phyloP scores from a whole-genome alignment of 257 asterid species.

The Ligustrum vulgare region DNA sequence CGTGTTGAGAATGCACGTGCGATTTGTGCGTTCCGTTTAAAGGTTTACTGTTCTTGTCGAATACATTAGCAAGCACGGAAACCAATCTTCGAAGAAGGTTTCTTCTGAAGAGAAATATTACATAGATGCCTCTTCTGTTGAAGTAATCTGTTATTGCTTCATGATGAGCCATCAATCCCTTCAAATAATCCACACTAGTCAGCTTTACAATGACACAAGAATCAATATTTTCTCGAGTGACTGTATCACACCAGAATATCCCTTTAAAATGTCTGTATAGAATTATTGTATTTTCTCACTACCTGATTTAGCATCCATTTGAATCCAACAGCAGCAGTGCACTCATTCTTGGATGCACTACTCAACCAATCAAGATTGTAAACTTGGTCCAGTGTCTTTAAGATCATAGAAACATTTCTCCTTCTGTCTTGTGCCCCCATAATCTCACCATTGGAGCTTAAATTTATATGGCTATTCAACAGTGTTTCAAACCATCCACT shows the following conservation, averaged over 20 bases:
- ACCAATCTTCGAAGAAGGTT: slow-evolving; percentile 70
- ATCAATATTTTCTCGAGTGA: no score
- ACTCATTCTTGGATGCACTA: slow-evolving; percentile 81
- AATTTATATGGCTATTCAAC: slow-evolving; percentile 64
- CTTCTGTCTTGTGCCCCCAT: slow-evolving; percentile 54
- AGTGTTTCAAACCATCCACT: slow-evolving; percentile 95
- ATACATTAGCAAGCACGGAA: slow-evolving; percentile 66
- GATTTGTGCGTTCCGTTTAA: slow-evolving; percentile 86
- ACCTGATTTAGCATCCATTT: slow-evolving; percentile 99
- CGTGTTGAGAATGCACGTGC: slow-evolving; percentile 74
- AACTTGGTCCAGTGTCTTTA: slow-evolving; percentile 46
- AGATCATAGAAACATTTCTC: slow-evolving; percentile 47
- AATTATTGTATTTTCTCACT: neutral
- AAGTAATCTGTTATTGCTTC: slow-evolving; percentile 66
- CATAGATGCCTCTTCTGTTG: slow-evolving; percentile 53
- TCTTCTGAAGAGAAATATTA: slow-evolving; percentile 72
- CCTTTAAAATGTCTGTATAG: no score
- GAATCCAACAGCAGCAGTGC: slow-evolving; percentile 84
- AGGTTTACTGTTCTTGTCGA: slow-evolving; percentile 63
- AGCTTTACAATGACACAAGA: neutral
- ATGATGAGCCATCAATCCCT: slow-evolving; percentile 68
- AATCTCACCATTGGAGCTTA: slow-evolving; percentile 86
- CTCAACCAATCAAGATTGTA: slow-evolving; percentile 69
- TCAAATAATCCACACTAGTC: neutral
- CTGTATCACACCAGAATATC: no score